Conservation (phyloP, 164 flowering plant genomes). For the Cinnamomum micranthum region DNA sequence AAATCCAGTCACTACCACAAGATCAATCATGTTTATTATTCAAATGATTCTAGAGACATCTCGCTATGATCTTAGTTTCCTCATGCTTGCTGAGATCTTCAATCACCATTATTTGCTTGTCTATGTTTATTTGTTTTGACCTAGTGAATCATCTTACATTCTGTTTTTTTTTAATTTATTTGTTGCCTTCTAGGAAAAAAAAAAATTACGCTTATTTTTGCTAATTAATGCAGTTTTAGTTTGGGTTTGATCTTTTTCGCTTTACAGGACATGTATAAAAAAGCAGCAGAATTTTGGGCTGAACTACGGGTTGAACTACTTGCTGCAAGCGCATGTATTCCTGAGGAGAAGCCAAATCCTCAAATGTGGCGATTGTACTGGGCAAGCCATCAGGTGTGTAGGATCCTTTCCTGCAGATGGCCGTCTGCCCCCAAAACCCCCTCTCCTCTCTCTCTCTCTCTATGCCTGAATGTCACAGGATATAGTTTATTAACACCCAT, state of each 20-base stretch:
- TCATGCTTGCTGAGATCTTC: too few species aligned
- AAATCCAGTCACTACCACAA: too few species aligned
- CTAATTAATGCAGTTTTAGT: background rate
- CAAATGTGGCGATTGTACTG: slow-evolving; percentile 91
- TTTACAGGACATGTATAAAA: slow-evolving; percentile 73
- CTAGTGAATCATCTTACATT: background rate
- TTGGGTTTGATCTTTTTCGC: background rate
- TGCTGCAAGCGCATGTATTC: slow-evolving; percentile 66
- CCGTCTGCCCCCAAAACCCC: too few species aligned
- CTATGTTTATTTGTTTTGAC: background rate
- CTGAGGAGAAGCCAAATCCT: slow-evolving; percentile 67
- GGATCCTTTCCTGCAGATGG: background rate
- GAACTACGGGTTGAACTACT: slow-evolving; percentile 81
- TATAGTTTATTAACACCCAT: too few species aligned
- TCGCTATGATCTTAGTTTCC: too few species aligned
- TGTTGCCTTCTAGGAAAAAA: too few species aligned
- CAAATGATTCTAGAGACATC: too few species aligned
- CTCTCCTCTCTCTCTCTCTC: background rate
- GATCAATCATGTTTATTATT: too few species aligned
- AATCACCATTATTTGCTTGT: too few species aligned
- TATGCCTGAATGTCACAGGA: background rate
- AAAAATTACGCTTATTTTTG: too few species aligned
- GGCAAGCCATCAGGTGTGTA: slow-evolving; percentile 92
- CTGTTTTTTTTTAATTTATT: background rate
- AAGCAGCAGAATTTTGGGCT: slow-evolving; percentile 97